Evolutionary conservation across 176 grass and related monocot genomes (phyloP).

Genomic region (Secale cereale): DNA sequence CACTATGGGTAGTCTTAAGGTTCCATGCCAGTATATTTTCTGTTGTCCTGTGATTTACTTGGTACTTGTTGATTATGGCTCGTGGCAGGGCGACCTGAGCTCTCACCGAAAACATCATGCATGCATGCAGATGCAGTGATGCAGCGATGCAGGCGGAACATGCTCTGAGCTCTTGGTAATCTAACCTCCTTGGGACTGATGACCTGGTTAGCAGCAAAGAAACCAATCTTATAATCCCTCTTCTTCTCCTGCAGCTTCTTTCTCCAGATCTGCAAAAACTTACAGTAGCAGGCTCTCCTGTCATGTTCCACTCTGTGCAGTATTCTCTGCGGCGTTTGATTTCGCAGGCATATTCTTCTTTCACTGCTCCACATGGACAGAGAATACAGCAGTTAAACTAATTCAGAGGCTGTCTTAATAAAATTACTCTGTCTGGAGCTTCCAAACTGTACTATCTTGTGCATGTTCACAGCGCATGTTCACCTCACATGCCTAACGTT

Average conservation of each 20-base stretch:
- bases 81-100: background rate
- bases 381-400: slow-evolving; percentile 22
- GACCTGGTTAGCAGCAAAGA: slow-evolving; percentile 13
- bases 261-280: slow-evolving; percentile 29
- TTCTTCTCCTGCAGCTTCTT: background rate
- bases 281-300: slow-evolving; percentile 9
- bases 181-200: slow-evolving; percentile 27
- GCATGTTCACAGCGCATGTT: slow-evolving; percentile 34
- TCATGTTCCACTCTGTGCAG: slow-evolving; percentile 9
- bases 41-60: background rate
- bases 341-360: slow-evolving; percentile 31
- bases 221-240: slow-evolving; percentile 3
- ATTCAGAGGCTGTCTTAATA: background rate
- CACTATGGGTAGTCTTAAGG: too few relatives aligned
- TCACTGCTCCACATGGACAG: slow-evolving; percentile 33
- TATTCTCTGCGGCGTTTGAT: background rate
- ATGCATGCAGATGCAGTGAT: background rate
- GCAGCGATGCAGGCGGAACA: slow-evolving; percentile 30
- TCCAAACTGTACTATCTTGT: slow-evolving; percentile 15
- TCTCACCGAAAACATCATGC: background rate
- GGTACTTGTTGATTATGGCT: background rate
- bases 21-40: background rate
- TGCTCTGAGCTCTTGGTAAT: slow-evolving; percentile 40
- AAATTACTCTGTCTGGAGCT: slow-evolving; percentile 22
- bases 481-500: slow-evolving; percentile 35